Evolutionary conservation across 768 basidiomycete species (phyloP).

Genomic region (Mycena epipterygia): DNA sequence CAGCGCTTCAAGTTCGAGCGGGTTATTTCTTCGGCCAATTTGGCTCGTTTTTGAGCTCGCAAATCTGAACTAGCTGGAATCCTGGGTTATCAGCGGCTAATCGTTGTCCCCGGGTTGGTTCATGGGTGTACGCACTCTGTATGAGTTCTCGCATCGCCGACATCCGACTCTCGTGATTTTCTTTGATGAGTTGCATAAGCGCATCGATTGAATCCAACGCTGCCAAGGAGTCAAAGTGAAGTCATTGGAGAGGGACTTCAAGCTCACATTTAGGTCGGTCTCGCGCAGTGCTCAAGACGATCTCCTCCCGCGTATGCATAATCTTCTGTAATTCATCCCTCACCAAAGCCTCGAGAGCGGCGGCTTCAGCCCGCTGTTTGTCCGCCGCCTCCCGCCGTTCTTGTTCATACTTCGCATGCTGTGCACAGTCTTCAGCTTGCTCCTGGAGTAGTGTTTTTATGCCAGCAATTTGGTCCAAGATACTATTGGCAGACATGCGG

Average conservation of each 20-base stretch:
- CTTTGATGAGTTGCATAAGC: conserved; percentile 12
- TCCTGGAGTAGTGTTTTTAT: conserved; percentile 29
- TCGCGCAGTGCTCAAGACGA: not conserved
- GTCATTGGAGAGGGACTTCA: not conserved
- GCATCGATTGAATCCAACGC: not conserved
- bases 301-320: not conserved
- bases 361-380: conserved; percentile 14
- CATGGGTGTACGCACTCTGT: not conserved
- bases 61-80: conserved; percentile 3
- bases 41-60: conserved; percentile 1
- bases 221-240: not conserved
- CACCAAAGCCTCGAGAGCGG: conserved; percentile 6
- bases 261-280: not conserved
- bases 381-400: conserved; percentile 18
- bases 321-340: conserved; percentile 21
- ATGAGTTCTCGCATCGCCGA: not conserved
- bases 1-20: not conserved
- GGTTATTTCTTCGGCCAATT: conserved; percentile 16
- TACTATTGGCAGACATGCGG: conserved; percentile 20
- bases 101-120: not conserved
- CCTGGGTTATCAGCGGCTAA: not conserved
- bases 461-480: conserved; percentile 17
- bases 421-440: conserved; percentile 16
- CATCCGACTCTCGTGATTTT: conserved; percentile 20
- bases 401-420: conserved; percentile 4